Percentiles rank a stretch among this genome's conserved stretches.
phyloP scores from a whole-genome alignment of 306 rosid genomes.

The Geum urbanum region DNA sequence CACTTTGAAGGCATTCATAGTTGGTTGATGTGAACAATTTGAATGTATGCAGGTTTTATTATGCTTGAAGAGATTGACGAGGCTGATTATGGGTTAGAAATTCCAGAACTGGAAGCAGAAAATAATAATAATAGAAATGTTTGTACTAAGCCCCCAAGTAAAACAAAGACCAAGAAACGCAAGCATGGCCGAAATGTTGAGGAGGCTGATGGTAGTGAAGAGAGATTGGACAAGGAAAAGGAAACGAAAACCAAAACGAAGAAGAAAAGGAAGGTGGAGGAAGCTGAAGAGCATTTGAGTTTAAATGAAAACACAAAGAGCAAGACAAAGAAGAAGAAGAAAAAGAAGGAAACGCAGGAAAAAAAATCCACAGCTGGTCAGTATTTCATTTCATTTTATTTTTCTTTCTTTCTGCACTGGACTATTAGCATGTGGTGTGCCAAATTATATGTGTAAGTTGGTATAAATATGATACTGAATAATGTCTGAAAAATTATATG shows the following conservation, averaged over 20 bases:
- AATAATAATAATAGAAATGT: conserved; percentile 22
- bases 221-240: conserved; percentile 24
- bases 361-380: conserved; percentile 41
- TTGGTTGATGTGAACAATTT: background rate
- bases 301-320: conserved; percentile 6
- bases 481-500: too few relatives aligned
- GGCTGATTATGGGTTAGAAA: conserved; percentile 51
- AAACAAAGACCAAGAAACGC: conserved; percentile 31
- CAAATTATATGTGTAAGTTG: background rate
- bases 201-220: conserved; percentile 26
- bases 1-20: background rate
- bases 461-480: too few relatives aligned
- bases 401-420: background rate
- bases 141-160: conserved; percentile 20
- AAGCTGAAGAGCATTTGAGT: conserved; percentile 17
- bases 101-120: conserved; percentile 46
- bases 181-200: conserved; percentile 11
- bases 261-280: conserved; percentile 32
- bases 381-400: conserved; percentile 15
- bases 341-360: conserved; percentile 23
- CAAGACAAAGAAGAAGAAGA: conserved; percentile 14
- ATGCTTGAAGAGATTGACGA: conserved; percentile 90
- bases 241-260: conserved; percentile 34
- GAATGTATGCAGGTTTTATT: conserved; percentile 56
- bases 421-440: background rate